These are phyloP conservation scores for Berkeleyomyces rouxiae DNA, from an alignment of 2,329 filamentous ascomycete species.

Conservation along the genomic window DNA sequence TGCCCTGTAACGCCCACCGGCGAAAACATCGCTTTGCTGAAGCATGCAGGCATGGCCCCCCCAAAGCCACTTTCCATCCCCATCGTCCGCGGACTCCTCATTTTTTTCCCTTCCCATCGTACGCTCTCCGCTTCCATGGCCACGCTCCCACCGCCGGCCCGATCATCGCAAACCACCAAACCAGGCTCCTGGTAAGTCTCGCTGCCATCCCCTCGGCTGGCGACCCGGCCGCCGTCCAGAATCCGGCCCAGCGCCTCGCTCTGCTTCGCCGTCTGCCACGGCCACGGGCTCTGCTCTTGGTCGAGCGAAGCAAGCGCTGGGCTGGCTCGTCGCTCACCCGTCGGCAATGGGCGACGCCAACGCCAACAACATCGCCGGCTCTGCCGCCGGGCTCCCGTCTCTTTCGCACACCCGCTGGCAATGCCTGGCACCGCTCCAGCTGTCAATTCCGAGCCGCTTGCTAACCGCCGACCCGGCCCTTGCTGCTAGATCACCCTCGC, in stretches of 20 bases:
- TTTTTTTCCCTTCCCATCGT: slow-evolving; percentile 9
- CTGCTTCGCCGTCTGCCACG: neutral
- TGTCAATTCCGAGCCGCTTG: neutral
- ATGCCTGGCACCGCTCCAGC: neutral
- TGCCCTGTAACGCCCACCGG: neutral
- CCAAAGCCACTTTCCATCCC: neutral
- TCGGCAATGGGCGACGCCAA: neutral
- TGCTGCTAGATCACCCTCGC: neutral
- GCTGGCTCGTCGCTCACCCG: neutral
- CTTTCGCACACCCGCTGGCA: neutral
- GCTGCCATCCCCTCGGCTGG: neutral
- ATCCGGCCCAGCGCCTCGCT: slow-evolving; percentile 1
- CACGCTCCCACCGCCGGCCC: neutral
- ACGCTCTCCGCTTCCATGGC: slow-evolving; percentile 4
- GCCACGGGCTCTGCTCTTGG: no score
- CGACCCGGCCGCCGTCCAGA: neutral
- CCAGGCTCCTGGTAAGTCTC: slow-evolving; percentile 3
- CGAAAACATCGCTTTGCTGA: neutral
- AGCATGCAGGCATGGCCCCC: neutral
- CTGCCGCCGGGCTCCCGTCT: neutral
- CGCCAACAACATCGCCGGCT: neutral
- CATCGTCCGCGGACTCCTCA: slow-evolving; percentile 6
- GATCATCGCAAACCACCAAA: slow-evolving; percentile 10
- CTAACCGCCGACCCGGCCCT: neutral
- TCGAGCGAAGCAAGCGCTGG: neutral